Evolutionary conservation across 2,329 filamentous ascomycete genomes (phyloP).

Genomic region (Lasiodiplodia sp.): DNA sequence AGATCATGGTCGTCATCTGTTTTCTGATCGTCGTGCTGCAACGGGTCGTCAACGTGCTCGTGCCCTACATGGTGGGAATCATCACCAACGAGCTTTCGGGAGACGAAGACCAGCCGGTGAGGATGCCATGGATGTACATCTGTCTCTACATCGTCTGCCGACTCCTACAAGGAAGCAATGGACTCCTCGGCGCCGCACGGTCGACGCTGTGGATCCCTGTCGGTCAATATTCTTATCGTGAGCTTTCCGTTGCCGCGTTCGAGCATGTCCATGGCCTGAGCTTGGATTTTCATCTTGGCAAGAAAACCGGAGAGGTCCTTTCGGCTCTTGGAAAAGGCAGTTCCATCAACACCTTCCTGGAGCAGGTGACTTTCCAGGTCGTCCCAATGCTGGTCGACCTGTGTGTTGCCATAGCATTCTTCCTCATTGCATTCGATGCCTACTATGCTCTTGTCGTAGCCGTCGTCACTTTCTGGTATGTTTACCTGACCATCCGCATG

Average conservation of each 20-base stretch:
- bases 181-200: conserved; percentile 81
- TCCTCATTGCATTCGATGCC: conserved; percentile 79
- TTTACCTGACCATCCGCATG: conserved; percentile 96
- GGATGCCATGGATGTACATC: conserved; percentile 77
- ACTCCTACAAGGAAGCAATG: conserved; percentile 86
- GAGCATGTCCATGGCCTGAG: conserved; percentile 96
- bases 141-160: conserved; percentile 79
- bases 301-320: conserved; percentile 94
- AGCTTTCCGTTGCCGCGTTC: conserved; percentile 92
- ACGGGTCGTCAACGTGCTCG: conserved; percentile 83
- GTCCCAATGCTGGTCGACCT: conserved; percentile 94
- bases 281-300: conserved; percentile 94
- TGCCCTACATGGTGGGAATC: conserved; percentile 79
- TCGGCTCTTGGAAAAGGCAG: conserved; percentile 96
- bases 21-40: conserved; percentile 81
- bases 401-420: conserved; percentile 82
- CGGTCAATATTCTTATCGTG: conserved; percentile 94
- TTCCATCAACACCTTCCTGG: conserved; percentile 94
- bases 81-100: conserved; percentile 79
- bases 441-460: conserved; percentile 90
- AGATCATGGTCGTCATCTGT: conserved; percentile 81
- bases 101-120: conserved; percentile 48
- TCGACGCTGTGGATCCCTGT: conserved; percentile 95
- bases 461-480: conserved; percentile 92
- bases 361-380: conserved; percentile 95